Conservation (phyloP, 129 eudicot species). For the Escallonia rubra region DNA sequence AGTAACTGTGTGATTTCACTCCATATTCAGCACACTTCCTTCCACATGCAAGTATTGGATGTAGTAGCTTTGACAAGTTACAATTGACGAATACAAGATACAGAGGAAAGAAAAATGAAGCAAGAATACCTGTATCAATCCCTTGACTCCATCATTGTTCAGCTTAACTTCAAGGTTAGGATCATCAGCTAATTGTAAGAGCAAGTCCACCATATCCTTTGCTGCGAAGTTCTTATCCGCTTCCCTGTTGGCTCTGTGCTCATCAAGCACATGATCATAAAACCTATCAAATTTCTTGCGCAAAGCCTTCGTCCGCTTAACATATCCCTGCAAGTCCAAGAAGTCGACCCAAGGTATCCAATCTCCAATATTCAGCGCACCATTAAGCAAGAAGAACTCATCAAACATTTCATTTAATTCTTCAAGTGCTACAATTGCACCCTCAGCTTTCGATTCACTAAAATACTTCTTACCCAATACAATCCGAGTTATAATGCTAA, state of each 20-base stretch:
- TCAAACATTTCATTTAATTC: conserved; percentile 1
- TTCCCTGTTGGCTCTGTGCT: conserved; percentile 26
- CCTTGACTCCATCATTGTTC: conserved; percentile 34
- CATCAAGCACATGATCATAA: conserved; percentile 38
- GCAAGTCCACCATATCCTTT: conserved; percentile 47
- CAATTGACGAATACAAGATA: too few species aligned
- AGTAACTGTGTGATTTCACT: too few species aligned
- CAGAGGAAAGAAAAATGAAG: too few species aligned
- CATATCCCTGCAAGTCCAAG: conserved; percentile 27
- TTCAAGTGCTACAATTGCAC: neutral
- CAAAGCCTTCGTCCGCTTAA: conserved; percentile 28
- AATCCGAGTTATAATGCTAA: neutral
- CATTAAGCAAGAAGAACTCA: conserved; percentile 21
- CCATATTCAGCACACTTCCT: too few species aligned
- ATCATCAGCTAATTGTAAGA: conserved; percentile 38
- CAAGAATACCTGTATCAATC: conserved; percentile 26
- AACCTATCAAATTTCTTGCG: conserved; percentile 30
- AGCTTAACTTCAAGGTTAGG: conserved; percentile 43
- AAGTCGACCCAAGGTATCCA: conserved; percentile 30
- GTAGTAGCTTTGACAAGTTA: too few species aligned
- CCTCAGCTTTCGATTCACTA: neutral
- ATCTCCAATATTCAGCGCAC: conserved; percentile 21
- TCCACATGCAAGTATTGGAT: too few species aligned
- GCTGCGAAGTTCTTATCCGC: conserved; percentile 7
- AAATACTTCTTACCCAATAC: neutral